A percentile compares a stretch with the other conserved stretches of the same genome.
Conservation (phyloP, 495 filamentous ascomycete species). For the Hypoxylon cercidicola region DNA sequence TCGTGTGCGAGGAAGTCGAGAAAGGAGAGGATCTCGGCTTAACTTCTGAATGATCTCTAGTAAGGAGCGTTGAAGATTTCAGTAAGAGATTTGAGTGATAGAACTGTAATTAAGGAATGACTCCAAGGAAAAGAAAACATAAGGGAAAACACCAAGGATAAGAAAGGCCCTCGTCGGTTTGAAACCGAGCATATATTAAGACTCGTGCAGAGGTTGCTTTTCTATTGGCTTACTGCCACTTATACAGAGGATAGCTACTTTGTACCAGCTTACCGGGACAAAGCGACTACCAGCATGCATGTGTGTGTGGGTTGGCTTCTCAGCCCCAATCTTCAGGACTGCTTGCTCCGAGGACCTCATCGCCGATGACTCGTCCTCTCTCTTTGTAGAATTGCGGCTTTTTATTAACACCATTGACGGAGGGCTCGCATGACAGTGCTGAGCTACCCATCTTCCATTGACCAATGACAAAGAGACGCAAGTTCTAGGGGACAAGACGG, state of each 20-base stretch:
- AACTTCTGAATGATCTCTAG: slow-evolving; percentile 9
- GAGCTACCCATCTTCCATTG: slow-evolving; percentile 9
- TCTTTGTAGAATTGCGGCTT: slow-evolving; percentile 12
- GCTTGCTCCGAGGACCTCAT: not conserved
- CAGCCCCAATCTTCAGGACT: not conserved
- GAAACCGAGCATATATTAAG: slow-evolving; percentile 9
- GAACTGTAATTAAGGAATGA: slow-evolving; percentile 11
- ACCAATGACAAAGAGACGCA: slow-evolving; percentile 20
- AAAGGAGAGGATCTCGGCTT: not conserved
- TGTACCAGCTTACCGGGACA: slow-evolving; percentile 19
- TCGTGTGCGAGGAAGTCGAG: slow-evolving; percentile 10
- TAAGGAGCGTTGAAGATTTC: slow-evolving; percentile 23
- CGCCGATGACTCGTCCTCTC: not conserved
- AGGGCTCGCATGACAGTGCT: slow-evolving; percentile 4
- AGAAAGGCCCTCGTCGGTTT: not conserved
- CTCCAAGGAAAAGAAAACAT: slow-evolving; percentile 24
- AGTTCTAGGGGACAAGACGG: slow-evolving; percentile 14
- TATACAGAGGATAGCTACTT: slow-evolving; percentile 25
- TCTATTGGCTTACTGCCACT: slow-evolving; percentile 8
- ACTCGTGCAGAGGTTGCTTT: not conserved
- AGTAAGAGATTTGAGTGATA: not conserved
- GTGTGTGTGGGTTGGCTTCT: not conserved
- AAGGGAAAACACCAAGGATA: slow-evolving; percentile 10
- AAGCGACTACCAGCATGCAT: slow-evolving; percentile 4
- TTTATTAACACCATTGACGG: slow-evolving; percentile 4